Evolutionary conservation across 371 early-diverging fungal genomes (phyloP), one percentile per base, ranked within the genome.

Genomic region (Mortierella sp.): DNA sequence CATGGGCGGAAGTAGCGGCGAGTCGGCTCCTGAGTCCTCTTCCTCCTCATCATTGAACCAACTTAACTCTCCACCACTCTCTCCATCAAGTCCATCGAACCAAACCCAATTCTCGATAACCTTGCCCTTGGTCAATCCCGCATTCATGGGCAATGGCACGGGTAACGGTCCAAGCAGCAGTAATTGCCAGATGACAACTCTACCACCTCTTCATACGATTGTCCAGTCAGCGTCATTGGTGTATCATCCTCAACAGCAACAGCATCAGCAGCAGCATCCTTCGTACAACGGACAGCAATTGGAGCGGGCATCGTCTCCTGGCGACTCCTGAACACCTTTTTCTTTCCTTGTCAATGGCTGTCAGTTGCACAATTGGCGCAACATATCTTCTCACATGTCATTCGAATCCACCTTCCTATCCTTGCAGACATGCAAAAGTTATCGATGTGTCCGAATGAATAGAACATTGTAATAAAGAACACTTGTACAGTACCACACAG

Each of bases 1-100:
- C 44, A 57, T 31, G 16, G 31, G 47, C n/a, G 13, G 12, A 4
- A 10, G 34, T 34, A 7, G 34, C 10, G 34, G 34, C 4, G 34
- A 34, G 34, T 34, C 34, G 7, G 7, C 34, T 34, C 10, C 34
- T 10, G 34, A 34, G 34, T 4, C 34, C 10, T 34, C 34, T 4
- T 34, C 34, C 34, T 34, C 34, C 10, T 34, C 29, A 9, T 40
- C 17, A 17, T 29, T 19, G 2, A 45, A 28, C 31, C 61, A 60
- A 22, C 49, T 67, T 2, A 37, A 67, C 14, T 67, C 68, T 13
- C 68, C 68, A 1, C 68, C 68, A 8, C 57, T 60, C n/a, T 67
- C 68, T 0, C 68, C 68, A 8, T 60, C 68, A 1, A 64, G 64
- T 21, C 64, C 50, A 12, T 25, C 48, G n/a, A 14, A n/a, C 19